A percentile compares a stretch with the other conserved stretches of the same genome.
phyloP scores from a whole-genome alignment of 352 stramenopile species.

The Pythium scleroteichum region DNA sequence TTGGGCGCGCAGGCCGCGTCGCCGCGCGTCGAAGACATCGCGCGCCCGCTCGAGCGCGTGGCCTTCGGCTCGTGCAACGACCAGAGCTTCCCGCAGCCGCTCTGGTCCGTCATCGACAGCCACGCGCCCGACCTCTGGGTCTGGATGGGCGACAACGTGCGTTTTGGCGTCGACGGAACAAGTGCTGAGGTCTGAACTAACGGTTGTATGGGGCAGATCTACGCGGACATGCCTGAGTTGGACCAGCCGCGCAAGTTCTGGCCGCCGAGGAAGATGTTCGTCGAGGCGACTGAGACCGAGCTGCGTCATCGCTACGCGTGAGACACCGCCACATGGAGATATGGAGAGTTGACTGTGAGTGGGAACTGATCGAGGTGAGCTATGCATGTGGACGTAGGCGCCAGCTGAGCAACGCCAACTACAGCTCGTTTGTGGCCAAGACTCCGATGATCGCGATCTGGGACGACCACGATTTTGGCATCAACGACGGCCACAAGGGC shows the following conservation, averaged over 20 bases:
- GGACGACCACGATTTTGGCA: constrained; percentile 92
- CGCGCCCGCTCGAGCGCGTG: constrained; percentile 48
- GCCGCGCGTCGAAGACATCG: constrained; percentile 37
- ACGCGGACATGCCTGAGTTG: constrained; percentile 65
- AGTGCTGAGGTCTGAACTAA: neutral
- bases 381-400: constrained; percentile 37
- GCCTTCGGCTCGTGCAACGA: constrained; percentile 89
- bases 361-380: neutral
- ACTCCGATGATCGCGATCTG: constrained; percentile 86
- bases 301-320: constrained; percentile 67
- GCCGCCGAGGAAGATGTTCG: constrained; percentile 60
- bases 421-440: constrained; percentile 52
- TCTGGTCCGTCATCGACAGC: constrained; percentile 65
- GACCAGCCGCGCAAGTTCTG: constrained; percentile 43
- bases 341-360: no score
- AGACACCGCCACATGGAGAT: constrained; percentile 8
- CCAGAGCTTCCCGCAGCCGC: constrained; percentile 78
- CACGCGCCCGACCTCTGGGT: constrained; percentile 77
- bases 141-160: constrained; percentile 89
- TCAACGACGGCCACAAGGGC: constrained; percentile 83
- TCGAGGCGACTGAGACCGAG: constrained; percentile 46
- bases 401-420: constrained; percentile 63
- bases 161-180: neutral
- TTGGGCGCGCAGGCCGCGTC: neutral
- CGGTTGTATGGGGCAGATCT: constrained; percentile 45